Percentiles rank a stretch among this genome's conserved stretches.
phyloP scores from a whole-genome alignment of 192 early-diverging fungal genomes.

The Backusella macrospora region DNA sequence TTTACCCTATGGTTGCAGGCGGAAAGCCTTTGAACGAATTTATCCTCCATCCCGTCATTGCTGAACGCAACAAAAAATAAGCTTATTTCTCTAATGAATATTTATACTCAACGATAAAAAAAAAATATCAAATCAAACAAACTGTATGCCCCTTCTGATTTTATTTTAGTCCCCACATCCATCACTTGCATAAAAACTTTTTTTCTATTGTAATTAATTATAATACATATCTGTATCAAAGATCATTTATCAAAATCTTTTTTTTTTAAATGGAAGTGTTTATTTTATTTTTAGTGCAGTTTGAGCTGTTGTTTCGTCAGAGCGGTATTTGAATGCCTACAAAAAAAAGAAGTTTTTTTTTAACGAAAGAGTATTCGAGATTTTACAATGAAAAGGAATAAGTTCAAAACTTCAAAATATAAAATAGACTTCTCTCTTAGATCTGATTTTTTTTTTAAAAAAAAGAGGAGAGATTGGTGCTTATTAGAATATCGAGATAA shows the following conservation, averaged over 20 bases:
- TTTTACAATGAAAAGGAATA: no score
- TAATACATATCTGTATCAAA: neutral
- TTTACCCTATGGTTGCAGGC: conserved; percentile 97
- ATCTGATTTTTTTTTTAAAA: no score
- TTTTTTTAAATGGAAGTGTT: neutral
- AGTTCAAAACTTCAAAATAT: no score
- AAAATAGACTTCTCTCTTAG: no score
- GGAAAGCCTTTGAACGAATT: conserved; percentile 93
- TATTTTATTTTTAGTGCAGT: no score
- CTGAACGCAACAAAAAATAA: conserved; percentile 19
- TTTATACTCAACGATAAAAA: conserved; percentile 1
- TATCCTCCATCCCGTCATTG: conserved; percentile 53
- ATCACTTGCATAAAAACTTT: neutral
- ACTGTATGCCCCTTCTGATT: neutral
- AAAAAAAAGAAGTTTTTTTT: no score
- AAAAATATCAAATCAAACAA: no score
- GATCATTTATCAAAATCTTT: neutral
- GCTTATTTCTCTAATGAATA: neutral
- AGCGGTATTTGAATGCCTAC: no score
- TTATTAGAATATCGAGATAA: no score
- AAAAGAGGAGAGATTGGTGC: no score
- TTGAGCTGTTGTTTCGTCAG: no score
- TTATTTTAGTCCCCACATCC: neutral
- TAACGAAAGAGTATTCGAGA: no score
- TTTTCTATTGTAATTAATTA: conserved; percentile 2